Conservation (phyloP, 2,329 filamentous ascomycete genomes). For the Dendryphion nanum region DNA sequence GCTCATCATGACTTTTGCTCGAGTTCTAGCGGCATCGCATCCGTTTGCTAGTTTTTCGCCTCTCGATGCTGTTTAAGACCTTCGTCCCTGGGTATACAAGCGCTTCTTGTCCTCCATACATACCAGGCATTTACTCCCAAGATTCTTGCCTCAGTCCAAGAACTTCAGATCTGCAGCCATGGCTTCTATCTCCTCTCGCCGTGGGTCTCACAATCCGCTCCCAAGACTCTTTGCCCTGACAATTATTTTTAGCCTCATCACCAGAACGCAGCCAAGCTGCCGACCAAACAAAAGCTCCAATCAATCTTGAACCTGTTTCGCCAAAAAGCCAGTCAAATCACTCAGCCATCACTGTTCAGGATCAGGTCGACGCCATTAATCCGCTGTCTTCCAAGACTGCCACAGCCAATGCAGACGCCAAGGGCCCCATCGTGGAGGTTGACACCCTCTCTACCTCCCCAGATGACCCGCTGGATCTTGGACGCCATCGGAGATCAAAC, state of each 20-base stretch:
- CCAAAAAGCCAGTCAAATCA: conserved; percentile 21
- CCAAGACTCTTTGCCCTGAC: conserved; percentile 21
- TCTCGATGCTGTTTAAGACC: conserved; percentile 32
- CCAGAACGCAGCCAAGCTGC: conserved; percentile 25
- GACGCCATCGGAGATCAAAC: conserved; percentile 32
- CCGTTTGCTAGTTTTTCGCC: conserved; percentile 10
- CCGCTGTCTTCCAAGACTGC: conserved; percentile 18
- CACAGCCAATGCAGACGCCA: conserved; percentile 13
- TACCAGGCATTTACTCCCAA: conserved; percentile 22
- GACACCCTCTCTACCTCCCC: conserved; percentile 14
- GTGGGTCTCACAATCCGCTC: conserved; percentile 23
- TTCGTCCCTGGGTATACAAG: conserved; percentile 25
- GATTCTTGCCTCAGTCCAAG: conserved; percentile 19
- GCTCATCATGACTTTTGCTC: too few relatives aligned
- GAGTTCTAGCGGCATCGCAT: conserved; percentile 12
- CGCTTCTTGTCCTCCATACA: conserved; percentile 17
- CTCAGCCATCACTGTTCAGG: conserved; percentile 16
- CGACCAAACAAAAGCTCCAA: conserved; percentile 28
- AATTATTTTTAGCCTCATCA: conserved; percentile 24
- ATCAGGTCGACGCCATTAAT: conserved; percentile 24
- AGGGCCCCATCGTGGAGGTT: conserved; percentile 18
- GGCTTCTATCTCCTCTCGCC: conserved; percentile 27
- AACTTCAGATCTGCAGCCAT: conserved; percentile 23
- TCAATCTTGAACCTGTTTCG: conserved; percentile 15
- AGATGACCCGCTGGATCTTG: conserved; percentile 38